Conservation (phyloP, 2,329 filamentous ascomycete species). For the Aureobasidium sp. region DNA sequence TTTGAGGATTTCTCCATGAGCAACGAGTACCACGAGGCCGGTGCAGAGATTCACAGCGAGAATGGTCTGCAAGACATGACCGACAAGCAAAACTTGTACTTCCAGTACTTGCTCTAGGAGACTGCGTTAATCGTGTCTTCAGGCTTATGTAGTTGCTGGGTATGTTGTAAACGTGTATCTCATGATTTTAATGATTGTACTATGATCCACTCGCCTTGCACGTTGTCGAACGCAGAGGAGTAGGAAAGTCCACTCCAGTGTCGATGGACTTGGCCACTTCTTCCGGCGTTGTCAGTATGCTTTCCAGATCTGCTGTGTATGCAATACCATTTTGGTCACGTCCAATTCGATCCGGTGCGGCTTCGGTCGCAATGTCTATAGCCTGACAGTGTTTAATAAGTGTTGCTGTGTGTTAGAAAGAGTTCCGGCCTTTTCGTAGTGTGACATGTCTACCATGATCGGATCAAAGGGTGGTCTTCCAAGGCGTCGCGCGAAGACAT, state of each 20-base stretch:
- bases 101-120: slow-evolving; percentile 23
- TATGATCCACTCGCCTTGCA: slow-evolving; percentile 28
- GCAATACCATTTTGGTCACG: slow-evolving; percentile 37
- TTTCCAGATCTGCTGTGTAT: slow-evolving; percentile 32
- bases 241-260: slow-evolving; percentile 36
- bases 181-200: background rate
- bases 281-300: slow-evolving; percentile 33
- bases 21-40: slow-evolving; percentile 20
- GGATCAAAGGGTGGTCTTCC: slow-evolving; percentile 36
- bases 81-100: slow-evolving; percentile 25
- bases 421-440: slow-evolving; percentile 37
- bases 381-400: too few species aligned
- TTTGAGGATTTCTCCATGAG: slow-evolving; percentile 21
- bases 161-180: background rate
- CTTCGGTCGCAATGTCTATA: too few species aligned
- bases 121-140: background rate
- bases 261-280: slow-evolving; percentile 34
- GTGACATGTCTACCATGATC: slow-evolving; percentile 41
- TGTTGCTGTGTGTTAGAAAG: too few species aligned
- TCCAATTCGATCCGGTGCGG: too few species aligned
- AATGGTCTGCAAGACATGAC: slow-evolving; percentile 23
- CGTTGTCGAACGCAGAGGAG: slow-evolving; percentile 36
- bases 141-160: background rate
- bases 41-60: slow-evolving; percentile 17
- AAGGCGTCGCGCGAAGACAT: too few species aligned